Evolutionary conservation across 1,284 basidiomycete genomes (phyloP), one percentile per base, ranked within the genome.

Genomic region (Wallemia ichthyophaga): DNA sequence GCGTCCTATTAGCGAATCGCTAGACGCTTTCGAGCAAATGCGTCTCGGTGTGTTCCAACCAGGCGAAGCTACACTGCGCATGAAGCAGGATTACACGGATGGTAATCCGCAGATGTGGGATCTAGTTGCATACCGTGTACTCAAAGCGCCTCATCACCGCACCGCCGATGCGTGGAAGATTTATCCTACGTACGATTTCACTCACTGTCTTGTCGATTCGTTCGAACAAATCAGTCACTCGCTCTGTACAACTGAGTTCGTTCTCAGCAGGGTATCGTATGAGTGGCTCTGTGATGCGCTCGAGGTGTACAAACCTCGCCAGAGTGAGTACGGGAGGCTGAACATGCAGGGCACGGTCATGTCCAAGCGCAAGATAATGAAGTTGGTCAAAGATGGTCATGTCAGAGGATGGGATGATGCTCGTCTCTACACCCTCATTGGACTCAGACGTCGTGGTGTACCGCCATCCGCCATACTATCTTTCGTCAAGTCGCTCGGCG

Each of bases 71-170:
- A 86, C 84, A 63, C 72, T 99, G 58, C 80, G 94, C 56, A 98
- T 99, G 94, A 99, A 99, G 73, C 87, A 92, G 73, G 86, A 98
- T 68, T 72, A 98, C 33, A 76, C 79, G 59, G 85, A 87, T 62
- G 84, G 85, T 13, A 99, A 98, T 71, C 92, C 94, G 25, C 89
- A 92, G 72, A 96, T 99, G 92, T 99, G 94, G 94, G 94, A 99
- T 71, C 71, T 95, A 60, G 86, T 95, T 57, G 92, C 92, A 19
- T 99, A 98, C 69, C 82, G 94, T 31, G 87, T 96, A 54, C 76
- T 98, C 61, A 77, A 84, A 59, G 80, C 86, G 3, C 79, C 85
- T 37, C 94, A 99, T 71, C 92, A 98, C 69, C 80, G 94, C 27
- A 98, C 94, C 0, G 81, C 81, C 25, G 80, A 82, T 69, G 84